Evolutionary conservation across 495 filamentous ascomycete species (phyloP).

Genomic region (Chaetomium cochliodes): DNA sequence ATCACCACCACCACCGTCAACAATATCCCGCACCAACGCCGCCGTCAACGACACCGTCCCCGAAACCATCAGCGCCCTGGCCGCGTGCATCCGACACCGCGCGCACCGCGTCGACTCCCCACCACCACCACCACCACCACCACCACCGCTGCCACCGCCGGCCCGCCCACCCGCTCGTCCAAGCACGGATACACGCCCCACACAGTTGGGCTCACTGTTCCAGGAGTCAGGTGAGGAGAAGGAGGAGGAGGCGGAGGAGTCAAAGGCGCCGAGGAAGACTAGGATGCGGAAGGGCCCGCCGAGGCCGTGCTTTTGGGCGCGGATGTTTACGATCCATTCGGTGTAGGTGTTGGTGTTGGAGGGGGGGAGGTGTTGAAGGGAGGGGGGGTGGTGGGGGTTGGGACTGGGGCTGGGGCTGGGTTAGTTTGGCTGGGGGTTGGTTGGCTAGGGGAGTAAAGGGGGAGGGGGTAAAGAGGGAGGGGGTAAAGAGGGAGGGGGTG

Average conservation of each 20-base stretch:
- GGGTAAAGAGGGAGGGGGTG: no score
- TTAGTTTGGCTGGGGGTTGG: no score
- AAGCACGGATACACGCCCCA: slow-evolving; percentile 42
- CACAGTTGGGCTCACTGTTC: slow-evolving; percentile 39
- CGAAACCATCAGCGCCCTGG: slow-evolving; percentile 35
- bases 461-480: no score
- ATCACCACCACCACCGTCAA: slow-evolving; percentile 33
- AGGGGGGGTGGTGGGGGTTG: slow-evolving; percentile 19
- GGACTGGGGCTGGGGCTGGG: neutral
- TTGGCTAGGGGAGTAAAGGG: neutral
- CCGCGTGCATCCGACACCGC: slow-evolving; percentile 37
- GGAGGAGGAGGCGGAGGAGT: slow-evolving; percentile 25
- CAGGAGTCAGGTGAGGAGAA: no score
- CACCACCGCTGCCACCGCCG: no score
- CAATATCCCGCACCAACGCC: slow-evolving; percentile 36
- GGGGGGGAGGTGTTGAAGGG: slow-evolving; percentile 33
- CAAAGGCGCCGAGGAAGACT: slow-evolving; percentile 44
- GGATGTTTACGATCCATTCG: slow-evolving; percentile 46
- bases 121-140: no score
- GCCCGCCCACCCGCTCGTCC: slow-evolving; percentile 28
- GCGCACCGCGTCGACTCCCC: slow-evolving; percentile 32
- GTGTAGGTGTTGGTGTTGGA: slow-evolving; percentile 40
- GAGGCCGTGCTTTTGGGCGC: slow-evolving; percentile 43
- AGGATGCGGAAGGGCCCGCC: slow-evolving; percentile 42
- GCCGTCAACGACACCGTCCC: slow-evolving; percentile 45